Evolutionary conservation across 2,329 filamentous ascomycete species (phyloP).

Genomic region (Dendryphion nanum): DNA sequence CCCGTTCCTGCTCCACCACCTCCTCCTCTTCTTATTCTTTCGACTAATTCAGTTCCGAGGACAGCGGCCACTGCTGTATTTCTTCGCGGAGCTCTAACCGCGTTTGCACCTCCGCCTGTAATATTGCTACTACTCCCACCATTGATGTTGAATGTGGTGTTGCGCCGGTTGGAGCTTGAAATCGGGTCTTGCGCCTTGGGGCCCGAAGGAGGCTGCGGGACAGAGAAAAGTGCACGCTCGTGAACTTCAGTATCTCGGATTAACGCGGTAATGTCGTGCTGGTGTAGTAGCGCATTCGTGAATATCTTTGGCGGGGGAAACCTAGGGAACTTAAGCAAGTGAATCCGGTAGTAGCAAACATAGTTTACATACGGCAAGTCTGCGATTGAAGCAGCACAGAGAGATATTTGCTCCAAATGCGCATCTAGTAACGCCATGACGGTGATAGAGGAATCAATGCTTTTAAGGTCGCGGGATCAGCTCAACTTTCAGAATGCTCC

Average conservation of each 20-base stretch:
- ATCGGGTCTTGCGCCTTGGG: constrained; percentile 48
- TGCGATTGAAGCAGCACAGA: constrained; percentile 49
- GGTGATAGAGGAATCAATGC: constrained; percentile 17
- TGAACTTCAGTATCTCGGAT: constrained; percentile 95
- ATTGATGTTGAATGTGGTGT: constrained; percentile 48
- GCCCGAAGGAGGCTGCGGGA: constrained; percentile 65
- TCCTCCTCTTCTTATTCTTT: constrained; percentile 66
- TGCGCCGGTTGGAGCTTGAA: constrained; percentile 42
- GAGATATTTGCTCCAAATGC: constrained; percentile 51
- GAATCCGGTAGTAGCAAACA: no score
- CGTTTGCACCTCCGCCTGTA: constrained; percentile 38
- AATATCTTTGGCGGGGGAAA: constrained; percentile 93
- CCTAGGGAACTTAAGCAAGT: constrained; percentile 45
- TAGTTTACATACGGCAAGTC: constrained; percentile 43
- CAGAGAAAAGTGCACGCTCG: constrained; percentile 91
- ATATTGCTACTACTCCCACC: constrained; percentile 28
- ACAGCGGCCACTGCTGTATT: constrained; percentile 89
- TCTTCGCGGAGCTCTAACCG: constrained; percentile 58
- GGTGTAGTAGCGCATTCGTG: constrained; percentile 84
- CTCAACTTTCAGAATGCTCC: no score
- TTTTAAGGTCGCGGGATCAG: no score
- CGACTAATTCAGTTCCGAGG: constrained; percentile 81
- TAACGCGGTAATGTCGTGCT: constrained; percentile 87
- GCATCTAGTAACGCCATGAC: constrained; percentile 46
- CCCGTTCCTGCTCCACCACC: constrained; percentile 54